Base-by-base conservation (phyloP, 78 protist genomes). In the Speleostelium caveatum region DNA sequence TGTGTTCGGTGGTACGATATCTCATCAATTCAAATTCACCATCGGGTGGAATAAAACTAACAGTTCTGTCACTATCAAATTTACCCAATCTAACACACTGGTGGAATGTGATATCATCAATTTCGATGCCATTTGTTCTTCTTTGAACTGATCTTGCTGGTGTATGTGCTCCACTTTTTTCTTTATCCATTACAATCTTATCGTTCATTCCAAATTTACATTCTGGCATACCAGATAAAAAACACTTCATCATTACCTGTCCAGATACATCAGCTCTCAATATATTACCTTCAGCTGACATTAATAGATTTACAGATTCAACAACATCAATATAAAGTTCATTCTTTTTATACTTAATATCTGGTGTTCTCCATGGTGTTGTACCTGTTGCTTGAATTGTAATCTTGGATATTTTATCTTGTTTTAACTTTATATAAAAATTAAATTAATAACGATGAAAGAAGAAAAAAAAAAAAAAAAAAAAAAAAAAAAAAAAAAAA, bases 191-290 rank as follows among this genome's bases (percentile, higher is more conserved):
- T 3, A 74, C 12, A 21, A 97, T 60, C 85, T 98, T 97, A 89
- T 99, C 99, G 86, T 99, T 99, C 87, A 99, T 73, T 7, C 99
- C 99, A 59, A 99, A 93, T 59, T 93, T 94, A 94, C 99, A 98
- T 71, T 99, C 99, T 69, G 99, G 99, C 98, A 96, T 98, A 63
- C 99, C 99, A 22, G 98, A 79, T 24, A 99, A 97, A 58, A 51
- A 90, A 63, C 95, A 66, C 75, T 95, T 93, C 94, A 98, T 93
- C 66, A 87, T 42, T 19, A 99, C 88, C 39, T 86, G 76, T 6
- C 99, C 99, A 0, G 87, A 17, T 14, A 99, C 99, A 60, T 99
- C 99, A 17, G 96, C 92, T 33, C 85, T 75, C 36, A 99, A 87
- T 14, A 95, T 53, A 22, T 76, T 95, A 32, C 96, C 97, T n/a